These are phyloP conservation scores for Xerocomellus intermedius DNA, from an alignment of 768 basidiomycete species.

Conservation along the genomic window DNA sequence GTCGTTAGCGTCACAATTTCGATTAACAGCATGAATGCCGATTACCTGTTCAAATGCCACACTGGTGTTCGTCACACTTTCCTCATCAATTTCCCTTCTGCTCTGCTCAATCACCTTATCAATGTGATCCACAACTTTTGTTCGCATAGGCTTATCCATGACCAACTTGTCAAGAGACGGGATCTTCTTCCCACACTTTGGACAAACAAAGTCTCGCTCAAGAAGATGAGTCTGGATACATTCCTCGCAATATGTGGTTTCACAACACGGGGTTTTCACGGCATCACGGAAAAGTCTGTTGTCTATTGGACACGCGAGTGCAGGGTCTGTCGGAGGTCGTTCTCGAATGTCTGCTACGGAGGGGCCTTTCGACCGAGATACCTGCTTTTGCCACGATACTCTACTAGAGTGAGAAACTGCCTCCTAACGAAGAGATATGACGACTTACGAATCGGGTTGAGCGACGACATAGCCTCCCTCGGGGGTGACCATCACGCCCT, in stretches of 20 bases:
- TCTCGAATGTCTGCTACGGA: constrained; percentile 91
- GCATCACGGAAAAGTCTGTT: constrained; percentile 92
- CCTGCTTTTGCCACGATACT: constrained; percentile 93
- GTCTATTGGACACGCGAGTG: constrained; percentile 88
- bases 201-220: constrained; percentile 94
- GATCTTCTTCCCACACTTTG: constrained; percentile 85
- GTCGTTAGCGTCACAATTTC: constrained; percentile 1
- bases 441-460: constrained; percentile 88
- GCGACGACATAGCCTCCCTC: constrained; percentile 98
- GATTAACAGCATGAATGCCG: background rate
- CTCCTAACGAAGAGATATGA: background rate
- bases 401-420: constrained; percentile 40
- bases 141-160: constrained; percentile 76
- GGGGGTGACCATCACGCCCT: constrained; percentile 97
- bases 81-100: constrained; percentile 54
- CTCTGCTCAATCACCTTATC: constrained; percentile 78
- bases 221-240: constrained; percentile 93
- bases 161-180: constrained; percentile 84
- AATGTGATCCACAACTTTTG: constrained; percentile 78
- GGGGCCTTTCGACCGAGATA: constrained; percentile 72
- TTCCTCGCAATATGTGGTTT: constrained; percentile 90
- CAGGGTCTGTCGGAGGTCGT: constrained; percentile 70
- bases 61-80: constrained; percentile 34
- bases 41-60: constrained; percentile 38
- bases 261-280: constrained; percentile 94